Evolutionary conservation across 805 yeast species (phyloP), one percentile per base, ranked within the genome.

Genomic region (Hanseniaspora taiwanica): DNA sequence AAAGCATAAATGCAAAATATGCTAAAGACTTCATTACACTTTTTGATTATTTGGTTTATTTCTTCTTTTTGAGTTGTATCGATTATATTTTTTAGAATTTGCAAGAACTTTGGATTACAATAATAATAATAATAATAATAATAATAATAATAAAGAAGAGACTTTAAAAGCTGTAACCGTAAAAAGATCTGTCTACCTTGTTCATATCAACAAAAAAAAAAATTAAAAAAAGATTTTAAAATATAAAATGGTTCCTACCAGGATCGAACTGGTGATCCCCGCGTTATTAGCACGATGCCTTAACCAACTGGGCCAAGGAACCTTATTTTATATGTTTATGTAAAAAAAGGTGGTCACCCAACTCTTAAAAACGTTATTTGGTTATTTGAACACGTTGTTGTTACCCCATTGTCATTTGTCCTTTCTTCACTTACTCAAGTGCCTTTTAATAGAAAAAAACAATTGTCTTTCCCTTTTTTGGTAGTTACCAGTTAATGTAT

Each of bases 211-310:
- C 9, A 29, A 29, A 29, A 19, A 2, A 31, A 29, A 18, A 27
- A 13, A n/a, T 5, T n/a, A 21, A 36, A 29, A 23, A 21, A 36
- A 29, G 21, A 14, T 21, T 34, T 32, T 21, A 23, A 35, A 17
- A 23, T 36, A 44, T 46, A 44, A 40, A 42, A 46, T 52, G 58
- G 56, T 53, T 54, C 49, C 55, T 52, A 51, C 55, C 58, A 53
- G 58, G 55, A 52, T 53, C 58, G 58, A 53, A 53, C 58, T 52
- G 57, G 53, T 50, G 57, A 53, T 53, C 57, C 53, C 55, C 53
- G 55, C 57, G 55, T 53, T 53, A 51, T 53, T 49, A 53, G 57
- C 55, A 53, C 57, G 54, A 52, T 49, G 55, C 57, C 55, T 53
- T 52, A 53, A 54, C 55, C 54, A 51, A 52, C 53, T 54, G 57